Evolutionary conservation across 2,329 filamentous ascomycete species (phyloP), one percentile per base, ranked within the genome.

Genomic region (Penicillium thymicola): DNA sequence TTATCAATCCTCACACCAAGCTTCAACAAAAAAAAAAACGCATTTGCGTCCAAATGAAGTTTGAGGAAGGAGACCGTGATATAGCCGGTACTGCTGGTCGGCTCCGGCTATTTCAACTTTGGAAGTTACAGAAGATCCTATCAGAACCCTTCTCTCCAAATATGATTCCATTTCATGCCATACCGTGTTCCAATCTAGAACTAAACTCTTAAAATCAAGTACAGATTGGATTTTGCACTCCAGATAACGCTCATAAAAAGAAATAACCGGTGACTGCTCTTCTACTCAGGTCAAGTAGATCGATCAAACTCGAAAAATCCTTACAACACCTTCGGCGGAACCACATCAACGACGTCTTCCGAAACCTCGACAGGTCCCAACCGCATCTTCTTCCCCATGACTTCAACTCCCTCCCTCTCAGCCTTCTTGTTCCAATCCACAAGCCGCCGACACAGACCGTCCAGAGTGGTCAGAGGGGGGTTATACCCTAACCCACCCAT

Each of bases 401-500:
- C 59, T 38, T 46, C 45, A 42, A 53, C 56, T 1, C 32, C 50
- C 32, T 64, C 61, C 10, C 40, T 27, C 30, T 57, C 59, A n/a
- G 57, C 65, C 36, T 63, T 61, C 25, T 59, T 49, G 54, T 74
- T 74, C 72, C 72, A 75, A 47, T 71, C 66, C 30, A 66, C 57
- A 37, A 74, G 28, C 25, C 72, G 56, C 55, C 67, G 68, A 48
- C 68, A 72, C 63, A 74, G 60, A 2, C 70, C 72, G 14, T 73
- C 66, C 25, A 74, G 41, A 5, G 70, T 73, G 16, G 57, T 70
- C 16, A 73, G 38, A 4, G 68, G 65, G n/a, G 69, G 52, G 3
- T 58, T 46, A 58, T 74, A 75, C 4, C 72, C 72, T 34, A 75
- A 53, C 2, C 70, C 69, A 16, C 70, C 70, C 21, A 67, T 30